Percentiles rank a stretch among this genome's conserved stretches.
Evolutionary conservation across 805 yeast species (phyloP).

Genomic region (Teunomyces pallodes): DNA sequence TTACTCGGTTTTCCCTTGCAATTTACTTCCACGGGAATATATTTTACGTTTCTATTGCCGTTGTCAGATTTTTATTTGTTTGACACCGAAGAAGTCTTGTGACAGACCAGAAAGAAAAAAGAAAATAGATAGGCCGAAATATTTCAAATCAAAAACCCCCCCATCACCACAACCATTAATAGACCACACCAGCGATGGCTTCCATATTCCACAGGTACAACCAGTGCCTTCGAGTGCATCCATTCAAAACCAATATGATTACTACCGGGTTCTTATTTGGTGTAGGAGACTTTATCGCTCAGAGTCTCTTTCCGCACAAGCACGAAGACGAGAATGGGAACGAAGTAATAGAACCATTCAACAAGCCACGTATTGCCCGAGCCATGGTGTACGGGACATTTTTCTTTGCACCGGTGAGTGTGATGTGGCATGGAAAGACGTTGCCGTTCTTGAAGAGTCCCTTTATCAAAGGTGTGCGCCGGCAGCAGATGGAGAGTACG

Average conservation of each 20-base stretch:
- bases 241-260: constrained; percentile 52
- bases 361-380: constrained; percentile 30
- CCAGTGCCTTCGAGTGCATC: constrained; percentile 38
- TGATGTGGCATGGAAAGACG: constrained; percentile 37
- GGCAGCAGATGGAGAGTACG: constrained; percentile 7
- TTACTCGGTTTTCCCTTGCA: too few relatives aligned
- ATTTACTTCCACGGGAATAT: too few relatives aligned
- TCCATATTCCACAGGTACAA: constrained; percentile 16
- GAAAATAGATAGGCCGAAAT: not conserved
- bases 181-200: not conserved
- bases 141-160: not conserved
- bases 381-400: constrained; percentile 38
- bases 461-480: constrained; percentile 20
- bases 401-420: constrained; percentile 40
- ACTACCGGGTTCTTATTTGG: constrained; percentile 51
- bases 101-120: not conserved
- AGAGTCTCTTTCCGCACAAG: constrained; percentile 34
- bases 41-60: too few relatives aligned
- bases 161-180: too few relatives aligned
- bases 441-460: constrained; percentile 37
- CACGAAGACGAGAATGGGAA: constrained; percentile 16
- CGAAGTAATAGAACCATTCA: constrained; percentile 17
- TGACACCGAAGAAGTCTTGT: too few relatives aligned
- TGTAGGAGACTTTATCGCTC: constrained; percentile 42
- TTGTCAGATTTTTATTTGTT: too few relatives aligned